Base-by-base conservation (phyloP, 176 grass and related monocot genomes). In the Musa beccarii region DNA sequence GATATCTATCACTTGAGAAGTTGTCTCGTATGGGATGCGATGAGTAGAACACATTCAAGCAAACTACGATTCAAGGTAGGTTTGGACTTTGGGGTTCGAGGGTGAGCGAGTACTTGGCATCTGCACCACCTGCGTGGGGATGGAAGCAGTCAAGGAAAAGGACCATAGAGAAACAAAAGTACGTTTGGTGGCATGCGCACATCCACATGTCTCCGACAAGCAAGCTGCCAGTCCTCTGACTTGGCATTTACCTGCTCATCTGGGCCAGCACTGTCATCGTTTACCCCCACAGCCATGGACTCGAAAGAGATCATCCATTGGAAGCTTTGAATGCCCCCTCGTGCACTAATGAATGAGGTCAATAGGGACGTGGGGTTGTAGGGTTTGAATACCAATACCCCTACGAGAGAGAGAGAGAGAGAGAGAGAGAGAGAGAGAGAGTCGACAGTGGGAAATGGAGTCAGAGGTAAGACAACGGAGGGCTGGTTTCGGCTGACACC, bases 321-420 rank as follows among this genome's bases (percentile, higher is more conserved):
- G 23, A 49, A 59, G 54, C 52, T 59, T 75, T 59, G 52, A 75
- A 59, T 59, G 72, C 72, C 72, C 54, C 52, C 54, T 61, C 54
- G 54, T 75, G 73, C 26, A 22, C 4, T 20, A 13, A 61, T 43
- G 3, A 43, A 10, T 2, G 25, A 34, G 54, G 54, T 68, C 66
- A 43, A 68, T 43, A 49, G 25, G 66, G 25, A 59, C 54, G 16
- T 17, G 1, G 54, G 11, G 54, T 59, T 59, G 11, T 16, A 34
- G 24, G 24, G 64, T 67, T 67, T 34, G 24, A 34, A 67, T 67
- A 24, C 64, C 23, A 67, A 28, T 0, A 13, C 11, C 5, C 12
- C 10, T 71, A 25, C 22, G 52, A 1, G 19, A 73, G n/a, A 13
- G 52, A 55, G 71, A 73, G 19, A 25, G 52, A 57, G 53, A 55